Base-by-base conservation (phyloP, 371 early-diverging fungal species). In the Mortierella sp. region DNA sequence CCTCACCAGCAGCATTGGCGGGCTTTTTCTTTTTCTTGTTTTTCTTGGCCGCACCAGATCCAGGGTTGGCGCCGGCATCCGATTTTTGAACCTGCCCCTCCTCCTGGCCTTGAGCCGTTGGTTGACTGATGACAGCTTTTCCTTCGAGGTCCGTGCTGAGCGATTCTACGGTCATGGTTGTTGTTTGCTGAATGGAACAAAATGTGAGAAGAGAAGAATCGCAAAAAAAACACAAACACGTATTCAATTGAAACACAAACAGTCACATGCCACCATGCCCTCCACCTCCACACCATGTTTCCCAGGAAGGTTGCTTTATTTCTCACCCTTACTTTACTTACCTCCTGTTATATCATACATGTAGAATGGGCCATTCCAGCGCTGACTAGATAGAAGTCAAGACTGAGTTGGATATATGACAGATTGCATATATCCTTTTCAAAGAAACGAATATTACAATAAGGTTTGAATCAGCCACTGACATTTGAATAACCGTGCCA, bases 21-120 rank as follows among this genome's bases (percentile, higher is more conserved):
- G 73, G 22, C 58, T 79, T 79, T n/a, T 78, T 78, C 65, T 75
- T 80, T 66, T 74, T 75, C 63, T 83, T 77, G 60, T 85, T 75
- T 58, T 72, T 80, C 72, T 72, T 75, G 39, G 69, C 57, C 26
- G 58, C 63, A 32, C 62, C 24, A 32, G 72, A 39, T 18, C 67
- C 54, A 24, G 73, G 62, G 10, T 55, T 64, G 18, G 68, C 26
- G 22, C 64, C 70, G 39, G 40, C 20, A 1, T 51, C 64, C 5
- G 68, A 20, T 39, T 68, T 58, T 30, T 43, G 63, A 16, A 22
- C 43, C 64, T 61, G 61, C 30, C n/a, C n/a, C n/a, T 32, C 64
- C 61, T 55, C 62, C 55, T 69, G 70, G 54, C 49, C 75, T 60
- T 65, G 58, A 5, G 62, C 37, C 55, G 62, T 51, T 12, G 63